Conservation (phyloP, 495 filamentous ascomycete genomes). For the Daldinia vernicosa region DNA sequence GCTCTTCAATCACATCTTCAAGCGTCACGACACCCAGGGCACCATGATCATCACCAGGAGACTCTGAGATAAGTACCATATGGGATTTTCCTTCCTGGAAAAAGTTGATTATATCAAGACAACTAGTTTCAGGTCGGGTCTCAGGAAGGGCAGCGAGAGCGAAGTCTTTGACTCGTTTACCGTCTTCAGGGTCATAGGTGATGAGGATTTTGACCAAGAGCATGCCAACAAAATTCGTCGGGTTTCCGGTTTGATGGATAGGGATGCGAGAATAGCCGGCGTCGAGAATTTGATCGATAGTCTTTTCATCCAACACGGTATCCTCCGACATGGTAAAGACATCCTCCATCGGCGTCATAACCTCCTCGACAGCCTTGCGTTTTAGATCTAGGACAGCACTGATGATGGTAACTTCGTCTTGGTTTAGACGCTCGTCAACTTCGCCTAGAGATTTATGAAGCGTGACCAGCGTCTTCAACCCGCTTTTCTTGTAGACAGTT, state of each 20-base stretch:
- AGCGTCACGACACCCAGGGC: constrained; percentile 93
- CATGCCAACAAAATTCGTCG: constrained; percentile 93
- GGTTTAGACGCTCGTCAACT: constrained; percentile 87
- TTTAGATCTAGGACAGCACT: constrained; percentile 95
- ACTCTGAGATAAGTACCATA: constrained; percentile 95
- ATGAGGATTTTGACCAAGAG: constrained; percentile 97
- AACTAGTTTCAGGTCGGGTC: constrained; percentile 92
- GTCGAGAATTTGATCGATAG: constrained; percentile 90
- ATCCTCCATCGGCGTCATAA: constrained; percentile 98
- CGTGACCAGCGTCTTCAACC: constrained; percentile 80
- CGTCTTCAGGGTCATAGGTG: constrained; percentile 96
- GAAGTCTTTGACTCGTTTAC: constrained; percentile 84
- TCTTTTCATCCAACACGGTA: constrained; percentile 86
- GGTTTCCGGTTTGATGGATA: constrained; percentile 85
- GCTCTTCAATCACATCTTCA: constrained; percentile 97
- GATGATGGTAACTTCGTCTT: constrained; percentile 98
- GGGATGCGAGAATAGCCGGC: constrained; percentile 96
- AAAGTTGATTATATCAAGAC: constrained; percentile 97
- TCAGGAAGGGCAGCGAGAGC: constrained; percentile 92
- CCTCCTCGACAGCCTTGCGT: constrained; percentile 90
- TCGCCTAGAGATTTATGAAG: constrained; percentile 90
- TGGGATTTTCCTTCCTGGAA: constrained; percentile 99
- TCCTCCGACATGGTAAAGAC: constrained; percentile 96
- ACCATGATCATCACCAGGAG: constrained; percentile 86
- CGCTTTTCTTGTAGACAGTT: constrained; percentile 95